Conservation (phyloP, 331 rosid genomes). For the Acacia pycnantha region DNA sequence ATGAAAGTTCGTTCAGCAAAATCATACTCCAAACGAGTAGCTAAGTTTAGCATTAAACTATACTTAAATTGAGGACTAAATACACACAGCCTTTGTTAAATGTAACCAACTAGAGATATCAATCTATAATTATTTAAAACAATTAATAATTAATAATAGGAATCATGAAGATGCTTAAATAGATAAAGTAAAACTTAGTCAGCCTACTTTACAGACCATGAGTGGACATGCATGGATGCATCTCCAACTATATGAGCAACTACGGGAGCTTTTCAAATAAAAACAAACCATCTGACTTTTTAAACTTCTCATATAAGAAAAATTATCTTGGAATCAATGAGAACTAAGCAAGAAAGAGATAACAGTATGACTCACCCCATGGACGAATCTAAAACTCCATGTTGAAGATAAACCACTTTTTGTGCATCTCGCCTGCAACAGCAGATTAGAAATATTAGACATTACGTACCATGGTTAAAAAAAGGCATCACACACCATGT, state of each 20-base stretch:
- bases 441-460: conserved; percentile 37
- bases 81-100: neutral
- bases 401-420: conserved; percentile 89
- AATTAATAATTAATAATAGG: neutral
- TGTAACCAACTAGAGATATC: neutral
- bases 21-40: neutral
- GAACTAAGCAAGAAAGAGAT: conserved; percentile 10
- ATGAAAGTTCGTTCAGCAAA: neutral
- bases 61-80: no score
- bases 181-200: neutral
- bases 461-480: neutral
- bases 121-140: neutral
- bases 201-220: neutral
- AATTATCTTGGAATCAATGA: conserved; percentile 10
- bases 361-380: conserved; percentile 74
- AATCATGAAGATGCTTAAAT: neutral
- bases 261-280: neutral
- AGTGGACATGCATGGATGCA: neutral
- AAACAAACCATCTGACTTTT: neutral
- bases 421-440: conserved; percentile 83
- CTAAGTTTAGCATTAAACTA: no score
- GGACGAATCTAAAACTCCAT: conserved; percentile 88
- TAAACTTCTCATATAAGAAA: conserved; percentile 1
- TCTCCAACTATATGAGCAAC: neutral
- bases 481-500: neutral